These are phyloP conservation scores for Trametes versicolor DNA, from an alignment of 1,284 basidiomycete genomes.

Conservation along the genomic window DNA sequence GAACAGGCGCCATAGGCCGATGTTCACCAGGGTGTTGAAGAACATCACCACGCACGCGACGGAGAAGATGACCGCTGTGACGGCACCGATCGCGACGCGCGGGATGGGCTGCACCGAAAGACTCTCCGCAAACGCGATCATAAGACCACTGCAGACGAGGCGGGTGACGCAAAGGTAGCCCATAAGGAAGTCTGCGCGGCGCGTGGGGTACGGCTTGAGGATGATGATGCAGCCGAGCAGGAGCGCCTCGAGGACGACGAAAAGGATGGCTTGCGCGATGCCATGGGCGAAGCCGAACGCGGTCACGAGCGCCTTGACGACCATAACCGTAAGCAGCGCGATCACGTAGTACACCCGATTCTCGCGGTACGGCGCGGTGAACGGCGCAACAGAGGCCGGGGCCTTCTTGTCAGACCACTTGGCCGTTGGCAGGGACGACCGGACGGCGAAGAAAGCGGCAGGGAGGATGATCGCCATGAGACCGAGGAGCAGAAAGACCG, in stretches of 20 bases:
- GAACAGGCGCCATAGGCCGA: constrained; percentile 46
- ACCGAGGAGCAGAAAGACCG: constrained; percentile 71
- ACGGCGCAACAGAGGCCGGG: constrained; percentile 52
- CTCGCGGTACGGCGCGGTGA: constrained; percentile 65
- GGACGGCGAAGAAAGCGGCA: constrained; percentile 56
- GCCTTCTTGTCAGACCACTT: constrained; percentile 20
- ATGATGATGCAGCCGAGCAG: constrained; percentile 64
- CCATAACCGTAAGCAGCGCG: constrained; percentile 61
- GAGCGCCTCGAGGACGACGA: constrained; percentile 75
- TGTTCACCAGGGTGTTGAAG: constrained; percentile 62
- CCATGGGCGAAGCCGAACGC: constrained; percentile 74
- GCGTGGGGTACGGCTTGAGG: constrained; percentile 65
- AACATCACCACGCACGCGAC: constrained; percentile 68
- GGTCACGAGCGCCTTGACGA: constrained; percentile 78
- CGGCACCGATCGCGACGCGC: constrained; percentile 77
- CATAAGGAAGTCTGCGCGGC: constrained; percentile 69
- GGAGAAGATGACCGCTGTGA: constrained; percentile 69
- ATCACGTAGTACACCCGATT: constrained; percentile 68
- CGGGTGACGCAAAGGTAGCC: constrained; percentile 71
- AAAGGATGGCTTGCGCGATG: constrained; percentile 75
- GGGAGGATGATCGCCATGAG: constrained; percentile 58
- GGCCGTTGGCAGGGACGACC: constrained; percentile 46
- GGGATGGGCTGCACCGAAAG: constrained; percentile 73
- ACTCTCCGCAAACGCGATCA: constrained; percentile 74
- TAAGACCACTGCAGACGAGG: constrained; percentile 67